Percentiles rank a stretch among this genome's conserved stretches.
Conservation (phyloP, 345 rosid species). For the Citrus unshiu region DNA sequence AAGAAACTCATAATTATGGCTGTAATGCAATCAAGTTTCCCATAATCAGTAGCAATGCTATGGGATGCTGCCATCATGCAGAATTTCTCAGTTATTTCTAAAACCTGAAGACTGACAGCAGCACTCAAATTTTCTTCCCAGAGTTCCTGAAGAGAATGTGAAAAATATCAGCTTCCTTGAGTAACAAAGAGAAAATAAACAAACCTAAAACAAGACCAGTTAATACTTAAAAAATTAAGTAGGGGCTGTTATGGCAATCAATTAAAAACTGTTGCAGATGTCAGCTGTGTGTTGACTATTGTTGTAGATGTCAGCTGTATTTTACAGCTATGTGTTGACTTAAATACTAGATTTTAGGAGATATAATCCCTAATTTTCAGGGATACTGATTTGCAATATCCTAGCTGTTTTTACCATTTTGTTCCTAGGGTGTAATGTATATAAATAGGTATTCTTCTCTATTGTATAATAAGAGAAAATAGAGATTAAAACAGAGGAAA, state of each 20-base stretch:
- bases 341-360: no score
- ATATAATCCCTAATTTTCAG: no score
- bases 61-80: constrained; percentile 85
- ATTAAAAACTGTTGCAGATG: not conserved
- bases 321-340: no score
- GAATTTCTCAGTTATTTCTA: constrained; percentile 88
- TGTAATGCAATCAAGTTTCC: constrained; percentile 92
- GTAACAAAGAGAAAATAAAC: constrained; percentile 1
- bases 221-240: not conserved
- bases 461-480: no score
- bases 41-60: constrained; percentile 93
- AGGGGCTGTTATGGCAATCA: not conserved
- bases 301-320: no score
- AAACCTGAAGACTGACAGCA: constrained; percentile 94
- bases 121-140: constrained; percentile 99
- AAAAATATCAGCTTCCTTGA: constrained; percentile 20
- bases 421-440: no score
- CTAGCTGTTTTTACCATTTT: no score
- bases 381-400: no score
- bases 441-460: no score
- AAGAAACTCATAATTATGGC: constrained; percentile 83
- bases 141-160: constrained; percentile 65
- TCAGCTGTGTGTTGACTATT: no score
- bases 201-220: constrained; percentile 6
- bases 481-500: no score